Evolutionary conservation across 306 rosid species (phyloP).

Genomic region (Dryas drummondii): DNA sequence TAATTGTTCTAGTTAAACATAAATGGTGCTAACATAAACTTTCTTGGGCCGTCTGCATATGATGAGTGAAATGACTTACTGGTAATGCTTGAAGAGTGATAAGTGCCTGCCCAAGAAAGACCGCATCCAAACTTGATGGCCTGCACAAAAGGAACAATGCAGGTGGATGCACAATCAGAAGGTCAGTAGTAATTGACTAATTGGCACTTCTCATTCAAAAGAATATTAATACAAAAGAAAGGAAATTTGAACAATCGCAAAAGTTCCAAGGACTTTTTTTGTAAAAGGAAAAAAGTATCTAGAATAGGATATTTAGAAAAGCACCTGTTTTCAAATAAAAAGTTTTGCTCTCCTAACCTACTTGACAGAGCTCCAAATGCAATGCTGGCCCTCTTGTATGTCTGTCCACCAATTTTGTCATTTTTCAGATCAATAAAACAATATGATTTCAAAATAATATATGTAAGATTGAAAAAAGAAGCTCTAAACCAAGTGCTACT

Average conservation of each 20-base stretch:
- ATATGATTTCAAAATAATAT: constrained; percentile 15
- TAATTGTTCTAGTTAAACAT: not conserved
- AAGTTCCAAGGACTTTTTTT: constrained; percentile 10
- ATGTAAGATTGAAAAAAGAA: not conserved
- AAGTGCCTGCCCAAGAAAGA: constrained; percentile 78
- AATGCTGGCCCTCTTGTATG: constrained; percentile 62
- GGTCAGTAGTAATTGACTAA: constrained; percentile 1
- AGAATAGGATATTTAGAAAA: constrained; percentile 24
- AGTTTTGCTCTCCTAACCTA: constrained; percentile 64
- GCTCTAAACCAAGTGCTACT: not conserved
- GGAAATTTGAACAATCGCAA: not conserved
- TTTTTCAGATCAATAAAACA: not conserved
- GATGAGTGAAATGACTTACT: constrained; percentile 52
- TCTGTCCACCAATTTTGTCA: constrained; percentile 55
- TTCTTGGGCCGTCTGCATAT: not conserved
- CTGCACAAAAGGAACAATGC: constrained; percentile 46
- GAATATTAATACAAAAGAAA: constrained; percentile 5
- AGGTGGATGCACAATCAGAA: constrained; percentile 8
- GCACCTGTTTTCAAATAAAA: constrained; percentile 72
- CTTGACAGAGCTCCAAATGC: constrained; percentile 73
- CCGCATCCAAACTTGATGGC: constrained; percentile 93
- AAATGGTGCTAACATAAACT: not conserved
- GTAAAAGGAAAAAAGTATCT: not conserved
- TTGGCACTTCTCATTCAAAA: constrained; percentile 5
- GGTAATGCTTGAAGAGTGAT: constrained; percentile 77